Percentiles rank a stretch among this genome's conserved stretches.
Evolutionary conservation across 2,329 filamentous ascomycete genomes (phyloP).

Genomic region (Ophiostoma tasmaniense): DNA sequence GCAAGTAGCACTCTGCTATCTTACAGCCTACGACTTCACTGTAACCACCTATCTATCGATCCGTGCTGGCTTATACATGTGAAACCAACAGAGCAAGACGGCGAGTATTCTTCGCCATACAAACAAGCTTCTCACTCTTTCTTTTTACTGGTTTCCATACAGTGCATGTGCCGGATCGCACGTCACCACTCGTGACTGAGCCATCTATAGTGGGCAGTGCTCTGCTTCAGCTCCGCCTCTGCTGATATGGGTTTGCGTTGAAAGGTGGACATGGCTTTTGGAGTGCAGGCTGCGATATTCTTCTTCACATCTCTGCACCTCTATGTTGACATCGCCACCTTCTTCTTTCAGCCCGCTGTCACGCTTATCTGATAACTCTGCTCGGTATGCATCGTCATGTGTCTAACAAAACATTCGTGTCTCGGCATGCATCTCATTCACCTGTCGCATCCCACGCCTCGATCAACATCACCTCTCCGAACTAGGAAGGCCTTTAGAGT

Average conservation of each 20-base stretch:
- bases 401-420: neutral
- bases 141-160: neutral
- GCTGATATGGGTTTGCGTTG: no score
- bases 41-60: neutral
- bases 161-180: neutral
- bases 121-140: neutral
- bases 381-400: neutral
- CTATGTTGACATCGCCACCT: neutral
- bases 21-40: neutral
- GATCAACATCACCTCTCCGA: neutral
- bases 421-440: neutral
- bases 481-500: conserved; percentile 13
- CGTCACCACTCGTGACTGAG: neutral
- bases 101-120: neutral
- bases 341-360: neutral
- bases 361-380: neutral
- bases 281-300: neutral
- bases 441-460: neutral
- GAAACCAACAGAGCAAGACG: neutral
- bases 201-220: neutral
- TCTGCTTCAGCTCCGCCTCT: neutral
- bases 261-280: neutral
- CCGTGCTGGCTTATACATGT: neutral
- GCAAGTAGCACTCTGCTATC: neutral
- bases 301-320: neutral